phyloP scores from a whole-genome alignment of 2,329 filamentous ascomycete species.

The Pseudogymnoascus sp. region DNA sequence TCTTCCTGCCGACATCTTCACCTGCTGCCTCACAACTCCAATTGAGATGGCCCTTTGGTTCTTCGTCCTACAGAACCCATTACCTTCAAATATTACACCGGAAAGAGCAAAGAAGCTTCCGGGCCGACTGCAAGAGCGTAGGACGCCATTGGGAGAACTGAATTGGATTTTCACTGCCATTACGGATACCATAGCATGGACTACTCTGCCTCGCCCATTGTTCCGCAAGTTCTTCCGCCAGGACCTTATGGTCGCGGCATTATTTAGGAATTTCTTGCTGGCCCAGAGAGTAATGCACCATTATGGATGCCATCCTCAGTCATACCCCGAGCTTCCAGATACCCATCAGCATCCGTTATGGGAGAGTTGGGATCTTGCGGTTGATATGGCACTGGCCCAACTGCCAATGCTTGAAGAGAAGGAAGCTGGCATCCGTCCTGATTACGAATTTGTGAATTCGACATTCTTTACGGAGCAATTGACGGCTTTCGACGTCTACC shows the following conservation, averaged over 20 bases:
- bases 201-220: conserved; percentile 76
- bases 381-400: conserved; percentile 89
- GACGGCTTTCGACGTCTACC: conserved; percentile 93
- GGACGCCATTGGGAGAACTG: conserved; percentile 88
- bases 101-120: conserved; percentile 84
- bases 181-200: conserved; percentile 98
- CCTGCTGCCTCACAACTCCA: conserved; percentile 88
- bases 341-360: conserved; percentile 92
- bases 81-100: conserved; percentile 59
- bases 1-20: conserved; percentile 90
- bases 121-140: conserved; percentile 81
- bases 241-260: conserved; percentile 95
- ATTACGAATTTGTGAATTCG: conserved; percentile 92
- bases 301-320: conserved; percentile 92
- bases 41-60: conserved; percentile 97
- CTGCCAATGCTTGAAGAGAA: conserved; percentile 76
- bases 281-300: conserved; percentile 93
- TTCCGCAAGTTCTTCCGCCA: conserved; percentile 97
- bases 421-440: conserved; percentile 52
- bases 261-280: conserved; percentile 93
- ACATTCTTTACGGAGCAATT: conserved; percentile 96
- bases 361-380: conserved; percentile 95
- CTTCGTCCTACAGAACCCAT: conserved; percentile 80
- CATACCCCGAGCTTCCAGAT: conserved; percentile 83
- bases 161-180: conserved; percentile 99